Evolutionary conservation across 352 stramenopile species (phyloP), one percentile per base, ranked within the genome.

Genomic region (Globisporangium splendens): DNA sequence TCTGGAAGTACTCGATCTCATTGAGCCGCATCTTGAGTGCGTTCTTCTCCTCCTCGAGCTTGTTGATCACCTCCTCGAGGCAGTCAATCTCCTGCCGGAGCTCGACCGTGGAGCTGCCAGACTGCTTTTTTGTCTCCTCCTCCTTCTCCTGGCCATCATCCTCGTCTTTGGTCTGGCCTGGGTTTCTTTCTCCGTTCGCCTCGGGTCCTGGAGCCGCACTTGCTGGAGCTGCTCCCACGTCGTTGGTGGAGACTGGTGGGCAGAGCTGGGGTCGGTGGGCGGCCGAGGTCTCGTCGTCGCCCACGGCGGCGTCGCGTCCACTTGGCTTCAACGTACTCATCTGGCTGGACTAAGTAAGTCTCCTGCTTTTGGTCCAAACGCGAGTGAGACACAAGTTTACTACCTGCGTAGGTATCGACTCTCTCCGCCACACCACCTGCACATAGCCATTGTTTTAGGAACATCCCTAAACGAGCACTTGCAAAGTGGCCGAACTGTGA

Each of bases 11-110:
- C 48, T 77, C 53, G 20, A 79, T 51, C 39, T 77, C 64, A 48
- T 78, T 76, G 22, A 85, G 66, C 35, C 72, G 72, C 61, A 70
- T 69, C 48, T 71, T 69, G 28, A 85, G 68, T 17, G 75, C 75
- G n/a, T 76, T 62, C 50, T 82, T 82, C 43, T 85, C 75, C 2
- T 61, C 35, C 21, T 77, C 72, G 31, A 85, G 67, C 53, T 61
- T 65, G 49, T 75, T 60, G 44, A 85, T 53, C 8, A 76, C 62
- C 20, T 54, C 50, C 56, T 82, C 75, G 21, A 85, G 70, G 14
- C 60, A 61, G 48, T 82, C 57, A 14, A 83, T 67, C 42, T 85
- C 72, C 24, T 82, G 51, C 11, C 68, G 56, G 1, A 82, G 68
- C 31, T 77, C 70, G 8, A 20, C 41, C 15, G 53, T 48, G n/a